Percentiles rank a stretch among this genome's conserved stretches.
Conservation (phyloP, 768 basidiomycete species). For the Amanita thiersii region DNA sequence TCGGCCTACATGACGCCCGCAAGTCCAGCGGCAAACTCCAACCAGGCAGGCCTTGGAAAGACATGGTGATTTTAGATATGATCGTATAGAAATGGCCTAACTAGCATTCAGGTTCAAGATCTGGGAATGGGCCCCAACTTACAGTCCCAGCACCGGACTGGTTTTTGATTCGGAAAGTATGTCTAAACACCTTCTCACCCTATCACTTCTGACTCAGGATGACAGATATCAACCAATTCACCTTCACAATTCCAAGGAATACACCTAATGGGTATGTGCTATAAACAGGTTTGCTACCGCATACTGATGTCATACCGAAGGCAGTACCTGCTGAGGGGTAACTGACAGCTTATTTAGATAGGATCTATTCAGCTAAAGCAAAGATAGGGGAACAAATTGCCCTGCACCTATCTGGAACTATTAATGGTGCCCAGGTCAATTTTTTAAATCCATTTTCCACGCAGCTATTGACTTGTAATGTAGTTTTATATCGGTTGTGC, state of each 20-base stretch:
- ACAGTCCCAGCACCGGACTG: constrained; percentile 20
- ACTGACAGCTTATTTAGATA: background rate
- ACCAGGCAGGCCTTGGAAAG: constrained; percentile 30
- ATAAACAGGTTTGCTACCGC: too few species aligned
- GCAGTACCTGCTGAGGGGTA: constrained; percentile 23
- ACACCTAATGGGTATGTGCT: constrained; percentile 22
- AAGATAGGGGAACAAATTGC: constrained; percentile 26
- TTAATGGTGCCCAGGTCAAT: constrained; percentile 21
- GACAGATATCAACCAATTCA: constrained; percentile 22
- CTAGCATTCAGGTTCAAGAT: constrained; percentile 27
- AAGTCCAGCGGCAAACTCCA: constrained; percentile 24
- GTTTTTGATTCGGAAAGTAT: constrained; percentile 22
- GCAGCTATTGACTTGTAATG: background rate
- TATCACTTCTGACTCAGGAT: too few species aligned
- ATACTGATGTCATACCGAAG: constrained; percentile 8
- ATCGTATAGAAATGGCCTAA: background rate
- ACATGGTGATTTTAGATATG: constrained; percentile 22
- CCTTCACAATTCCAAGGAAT: constrained; percentile 25
- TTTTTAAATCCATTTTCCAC: background rate
- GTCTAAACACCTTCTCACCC: too few species aligned
- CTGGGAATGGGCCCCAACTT: constrained; percentile 29
- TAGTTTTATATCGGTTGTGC: constrained; percentile 30
- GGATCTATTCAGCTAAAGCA: background rate
- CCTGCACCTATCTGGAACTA: constrained; percentile 20
- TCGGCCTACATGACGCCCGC: constrained; percentile 26